Base-by-base conservation (phyloP, 1,284 basidiomycete genomes). In the Meira nashicola region DNA sequence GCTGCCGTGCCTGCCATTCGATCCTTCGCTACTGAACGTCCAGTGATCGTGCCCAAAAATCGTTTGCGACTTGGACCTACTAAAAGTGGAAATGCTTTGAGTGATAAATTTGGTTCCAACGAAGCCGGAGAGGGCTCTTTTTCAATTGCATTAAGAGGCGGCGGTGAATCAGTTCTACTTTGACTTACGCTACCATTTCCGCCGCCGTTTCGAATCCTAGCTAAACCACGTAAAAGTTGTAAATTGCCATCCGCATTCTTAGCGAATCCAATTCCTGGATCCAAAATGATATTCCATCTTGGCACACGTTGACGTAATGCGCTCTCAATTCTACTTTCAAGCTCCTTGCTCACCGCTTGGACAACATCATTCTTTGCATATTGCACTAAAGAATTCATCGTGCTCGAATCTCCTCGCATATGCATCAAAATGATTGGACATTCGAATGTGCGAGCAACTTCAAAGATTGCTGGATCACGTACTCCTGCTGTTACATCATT, bases 201-300 rank as follows among this genome's bases (percentile, higher is more conserved):
- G 21, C 17, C 7, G 7, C n/a, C 14, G 5, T 23, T 23, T 9
- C 25, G 46, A 19, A 48, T n/a, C 21, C 5, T 21, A 17, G 33
- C 23, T 33, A 74, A 57, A 1, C 40, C 49, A 7, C 59, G 52
- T 14, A 66, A 47, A 4, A 95, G 74, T 59, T 83, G 82, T 23
- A 94, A 68, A 78, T 95, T 94, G 2, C 85, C 90, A 19, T 86
- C 82, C 1, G 87, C 78, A 0, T 86, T 84, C 80, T 98, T 98
- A 75, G 93, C 94, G 77, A 97, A 99, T 6, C 95, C 94, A 54
- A 98, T 82, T 0, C 95, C 94, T 0, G 94, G 92, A 79, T 97
- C 95, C 12, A 90, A 83, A 54, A 97, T 84, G 58, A 97, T 86
- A 66, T 91, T 84, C 94, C 94, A 99, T 37, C 90, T 80, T 56